These are phyloP conservation scores for Xylaria sp. DNA, from an alignment of 2,329 filamentous ascomycete genomes.

Conservation along the genomic window DNA sequence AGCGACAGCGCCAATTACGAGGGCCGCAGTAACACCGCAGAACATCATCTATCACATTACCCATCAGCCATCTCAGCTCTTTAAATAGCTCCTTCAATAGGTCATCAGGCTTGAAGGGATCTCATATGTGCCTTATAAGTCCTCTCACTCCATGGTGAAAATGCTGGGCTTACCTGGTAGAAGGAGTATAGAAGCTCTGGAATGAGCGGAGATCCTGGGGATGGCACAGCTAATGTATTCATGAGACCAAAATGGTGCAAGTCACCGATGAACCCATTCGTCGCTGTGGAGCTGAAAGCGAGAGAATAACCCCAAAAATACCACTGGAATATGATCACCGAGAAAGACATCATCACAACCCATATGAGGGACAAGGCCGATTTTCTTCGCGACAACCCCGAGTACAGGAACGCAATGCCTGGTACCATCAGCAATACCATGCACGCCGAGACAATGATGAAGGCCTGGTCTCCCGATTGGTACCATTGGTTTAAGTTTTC, in stretches of 20 bases:
- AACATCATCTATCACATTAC: conserved; percentile 82
- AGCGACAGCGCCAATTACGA: conserved; percentile 90
- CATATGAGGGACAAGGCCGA: conserved; percentile 97
- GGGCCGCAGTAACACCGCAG: conserved; percentile 89
- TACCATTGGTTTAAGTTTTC: conserved; percentile 98
- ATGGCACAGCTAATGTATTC: conserved; percentile 85
- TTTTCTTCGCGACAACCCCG: conserved; percentile 95
- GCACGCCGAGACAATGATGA: conserved; percentile 87
- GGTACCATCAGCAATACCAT: conserved; percentile 98
- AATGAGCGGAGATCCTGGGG: conserved; percentile 86
- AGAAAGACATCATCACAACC: conserved; percentile 94
- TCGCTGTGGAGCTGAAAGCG: conserved; percentile 83
- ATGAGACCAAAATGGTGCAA: conserved; percentile 88
- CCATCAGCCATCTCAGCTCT: conserved; percentile 25
- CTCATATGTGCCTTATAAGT: background rate
- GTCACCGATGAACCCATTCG: conserved; percentile 92
- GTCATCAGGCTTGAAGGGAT: background rate
- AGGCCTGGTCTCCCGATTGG: conserved; percentile 89
- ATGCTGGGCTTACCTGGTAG: conserved; percentile 74
- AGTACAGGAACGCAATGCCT: conserved; percentile 97
- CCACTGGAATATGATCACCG: conserved; percentile 96
- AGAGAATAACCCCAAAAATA: conserved; percentile 99
- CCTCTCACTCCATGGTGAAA: background rate
- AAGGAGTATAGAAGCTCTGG: conserved; percentile 93
- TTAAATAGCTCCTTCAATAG: too few relatives aligned